phyloP scores from a whole-genome alignment of 805 yeast species.

The Candida cerambycidarum region DNA sequence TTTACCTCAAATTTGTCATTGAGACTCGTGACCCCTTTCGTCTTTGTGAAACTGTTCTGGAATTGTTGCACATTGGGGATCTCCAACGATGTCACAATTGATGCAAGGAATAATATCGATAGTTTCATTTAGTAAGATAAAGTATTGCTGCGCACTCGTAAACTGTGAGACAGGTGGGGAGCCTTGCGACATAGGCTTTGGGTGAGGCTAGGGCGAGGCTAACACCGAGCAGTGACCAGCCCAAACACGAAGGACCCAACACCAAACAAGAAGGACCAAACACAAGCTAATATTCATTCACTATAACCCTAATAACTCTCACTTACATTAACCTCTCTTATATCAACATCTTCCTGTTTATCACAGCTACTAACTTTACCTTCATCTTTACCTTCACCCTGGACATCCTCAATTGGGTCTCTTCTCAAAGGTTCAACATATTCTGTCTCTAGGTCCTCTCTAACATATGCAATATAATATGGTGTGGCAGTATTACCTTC shows the following conservation, averaged over 20 bases:
- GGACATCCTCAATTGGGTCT: background rate
- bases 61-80: slow-evolving; percentile 9
- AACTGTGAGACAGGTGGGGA: background rate
- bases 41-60: slow-evolving; percentile 12
- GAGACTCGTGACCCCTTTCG: slow-evolving; percentile 19
- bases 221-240: no score
- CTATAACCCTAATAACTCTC: no score
- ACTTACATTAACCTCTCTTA: no score
- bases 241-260: no score
- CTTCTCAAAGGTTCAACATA: slow-evolving; percentile 69
- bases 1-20: slow-evolving; percentile 24
- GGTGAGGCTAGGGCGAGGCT: no score
- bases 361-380: no score
- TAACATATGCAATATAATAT: slow-evolving; percentile 82
- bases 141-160: background rate
- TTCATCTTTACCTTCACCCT: no score
- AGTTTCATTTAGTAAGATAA: background rate
- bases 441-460: slow-evolving; percentile 52
- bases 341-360: no score
- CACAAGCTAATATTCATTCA: no score
- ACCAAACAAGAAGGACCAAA: no score
- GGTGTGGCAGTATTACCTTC: slow-evolving; percentile 88
- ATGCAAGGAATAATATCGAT: slow-evolving; percentile 5
- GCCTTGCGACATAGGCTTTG: background rate
- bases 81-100: slow-evolving; percentile 4